Conservation (phyloP, 129 eudicot genomes). For the Erigeron canadensis region DNA sequence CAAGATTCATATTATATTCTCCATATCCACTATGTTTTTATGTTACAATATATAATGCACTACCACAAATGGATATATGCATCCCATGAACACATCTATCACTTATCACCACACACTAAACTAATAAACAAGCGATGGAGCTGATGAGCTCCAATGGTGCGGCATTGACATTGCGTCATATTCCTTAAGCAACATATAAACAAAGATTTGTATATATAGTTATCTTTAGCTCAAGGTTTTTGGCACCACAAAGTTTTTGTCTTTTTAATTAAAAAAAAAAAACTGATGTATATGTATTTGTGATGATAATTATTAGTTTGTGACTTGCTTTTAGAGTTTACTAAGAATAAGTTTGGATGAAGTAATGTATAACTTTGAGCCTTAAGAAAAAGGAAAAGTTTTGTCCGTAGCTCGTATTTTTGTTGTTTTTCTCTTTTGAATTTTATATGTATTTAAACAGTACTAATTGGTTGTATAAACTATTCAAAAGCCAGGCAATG, state of each 20-base stretch:
- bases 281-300: slow-evolving; percentile 1
- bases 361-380: slow-evolving; percentile 31
- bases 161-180: slow-evolving; percentile 10
- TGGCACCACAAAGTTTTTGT: slow-evolving; percentile 26
- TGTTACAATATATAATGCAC: too few relatives aligned
- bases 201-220: slow-evolving; percentile 15
- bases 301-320: neutral
- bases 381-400: slow-evolving; percentile 26
- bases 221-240: slow-evolving; percentile 24
- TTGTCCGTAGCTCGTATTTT: slow-evolving; percentile 5
- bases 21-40: too few relatives aligned
- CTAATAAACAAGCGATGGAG: slow-evolving; percentile 18
- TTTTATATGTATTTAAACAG: neutral
- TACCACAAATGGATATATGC: neutral
- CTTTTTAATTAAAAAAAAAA: slow-evolving; percentile 3
- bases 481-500: slow-evolving; percentile 37
- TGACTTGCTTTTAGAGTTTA: slow-evolving; percentile 32
- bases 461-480: slow-evolving; percentile 20
- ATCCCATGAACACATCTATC: slow-evolving; percentile 7
- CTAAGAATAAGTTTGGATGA: slow-evolving; percentile 30
- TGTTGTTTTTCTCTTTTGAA: neutral
- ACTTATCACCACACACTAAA: neutral
- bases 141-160: slow-evolving; percentile 4
- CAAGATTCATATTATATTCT: too few relatives aligned
- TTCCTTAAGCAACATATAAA: slow-evolving; percentile 22